A percentile compares a stretch with the other conserved stretches of the same genome.
Conservation (phyloP, 2,329 filamentous ascomycete species). For the Ceratocystiopsis sp. region DNA sequence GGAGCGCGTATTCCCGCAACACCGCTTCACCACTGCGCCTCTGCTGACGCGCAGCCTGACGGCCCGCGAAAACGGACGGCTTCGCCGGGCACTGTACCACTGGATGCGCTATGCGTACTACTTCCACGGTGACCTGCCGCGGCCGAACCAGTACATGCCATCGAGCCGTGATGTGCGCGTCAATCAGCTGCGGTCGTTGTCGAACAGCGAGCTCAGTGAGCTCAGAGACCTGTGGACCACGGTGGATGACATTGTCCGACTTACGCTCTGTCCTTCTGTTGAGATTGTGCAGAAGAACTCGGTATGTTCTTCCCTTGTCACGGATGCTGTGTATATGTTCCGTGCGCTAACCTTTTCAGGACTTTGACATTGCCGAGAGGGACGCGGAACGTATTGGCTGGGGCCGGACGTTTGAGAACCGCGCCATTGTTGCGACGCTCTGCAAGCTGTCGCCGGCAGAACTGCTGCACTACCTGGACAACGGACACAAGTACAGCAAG, state of each 20-base stretch:
- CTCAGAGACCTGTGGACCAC: constrained; percentile 27
- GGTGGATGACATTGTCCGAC: constrained; percentile 25
- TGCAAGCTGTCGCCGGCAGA: constrained; percentile 32
- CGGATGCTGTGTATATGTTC: not conserved
- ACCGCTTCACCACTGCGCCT: constrained; percentile 24
- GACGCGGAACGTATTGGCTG: constrained; percentile 14
- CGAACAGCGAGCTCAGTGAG: constrained; percentile 27
- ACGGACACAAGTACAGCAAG: constrained; percentile 28
- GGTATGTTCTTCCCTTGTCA: constrained; percentile 14
- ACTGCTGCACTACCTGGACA: constrained; percentile 31
- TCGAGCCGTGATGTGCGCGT: constrained; percentile 19
- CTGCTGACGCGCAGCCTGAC: constrained; percentile 25
- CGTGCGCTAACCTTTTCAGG: constrained; percentile 4
- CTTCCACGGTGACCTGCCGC: constrained; percentile 29
- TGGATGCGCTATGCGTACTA: constrained; percentile 39
- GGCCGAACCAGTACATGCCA: constrained; percentile 8
- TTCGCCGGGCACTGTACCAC: constrained; percentile 31
- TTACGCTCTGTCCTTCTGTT: constrained; percentile 29
- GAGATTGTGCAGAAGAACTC: constrained; percentile 18
- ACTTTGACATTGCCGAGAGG: constrained; percentile 9
- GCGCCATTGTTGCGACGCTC: constrained; percentile 19
- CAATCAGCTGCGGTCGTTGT: constrained; percentile 25
- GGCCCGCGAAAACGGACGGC: constrained; percentile 24
- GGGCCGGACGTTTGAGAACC: constrained; percentile 14
- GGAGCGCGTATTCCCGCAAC: constrained; percentile 21